Evolutionary conservation across 345 rosid species (phyloP).

Genomic region (Rhodamnia rubescens): DNA sequence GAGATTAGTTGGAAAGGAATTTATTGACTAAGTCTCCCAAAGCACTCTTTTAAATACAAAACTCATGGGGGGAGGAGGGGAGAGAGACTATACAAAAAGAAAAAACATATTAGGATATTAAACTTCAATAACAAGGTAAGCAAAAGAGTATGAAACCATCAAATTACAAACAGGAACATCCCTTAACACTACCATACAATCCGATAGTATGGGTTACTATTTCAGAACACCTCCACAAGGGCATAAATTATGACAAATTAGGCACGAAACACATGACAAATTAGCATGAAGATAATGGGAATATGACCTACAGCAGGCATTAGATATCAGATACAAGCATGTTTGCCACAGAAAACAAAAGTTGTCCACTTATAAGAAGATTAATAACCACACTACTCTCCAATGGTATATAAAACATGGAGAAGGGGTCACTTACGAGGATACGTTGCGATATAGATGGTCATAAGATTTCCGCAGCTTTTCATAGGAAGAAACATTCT

Average conservation of each 20-base stretch:
- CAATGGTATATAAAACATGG: neutral
- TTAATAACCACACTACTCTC: neutral
- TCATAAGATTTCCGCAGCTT: conserved; percentile 93
- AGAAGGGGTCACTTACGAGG: conserved; percentile 58
- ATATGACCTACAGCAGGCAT: neutral
- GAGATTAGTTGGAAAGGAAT: neutral
- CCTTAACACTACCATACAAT: neutral
- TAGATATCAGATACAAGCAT: neutral
- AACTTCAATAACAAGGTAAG: neutral
- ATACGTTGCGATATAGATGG: conserved; percentile 77
- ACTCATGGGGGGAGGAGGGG: neutral
- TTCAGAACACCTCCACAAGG: neutral
- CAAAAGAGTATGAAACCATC: neutral
- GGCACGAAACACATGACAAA: neutral
- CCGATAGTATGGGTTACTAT: neutral
- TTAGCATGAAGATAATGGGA: neutral
- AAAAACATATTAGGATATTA: neutral
- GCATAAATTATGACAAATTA: neutral
- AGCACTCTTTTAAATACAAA: neutral
- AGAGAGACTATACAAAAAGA: neutral
- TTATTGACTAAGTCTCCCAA: neutral
- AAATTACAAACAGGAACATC: neutral
- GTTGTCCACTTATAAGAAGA: neutral
- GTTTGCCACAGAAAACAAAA: neutral
- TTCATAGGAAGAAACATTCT: conserved; percentile 79